phyloP scores from a whole-genome alignment of 257 asterid species.

The Solanum peruvianum region DNA sequence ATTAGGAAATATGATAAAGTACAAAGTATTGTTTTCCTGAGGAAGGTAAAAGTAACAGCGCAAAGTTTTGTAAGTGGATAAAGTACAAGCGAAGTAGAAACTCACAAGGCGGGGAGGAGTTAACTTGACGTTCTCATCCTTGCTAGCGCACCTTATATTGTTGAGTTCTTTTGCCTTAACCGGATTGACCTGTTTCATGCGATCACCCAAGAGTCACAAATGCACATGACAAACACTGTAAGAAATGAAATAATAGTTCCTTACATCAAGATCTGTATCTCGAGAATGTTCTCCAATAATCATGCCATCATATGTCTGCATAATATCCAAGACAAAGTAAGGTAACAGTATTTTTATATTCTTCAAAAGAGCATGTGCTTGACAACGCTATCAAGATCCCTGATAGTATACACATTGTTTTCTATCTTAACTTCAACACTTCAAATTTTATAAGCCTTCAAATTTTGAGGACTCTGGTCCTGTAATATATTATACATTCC shows the following conservation, averaged over 20 bases:
- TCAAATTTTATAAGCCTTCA: background rate
- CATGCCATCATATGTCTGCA: conserved; percentile 98
- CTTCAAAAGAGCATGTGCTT: background rate
- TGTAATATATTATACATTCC: background rate
- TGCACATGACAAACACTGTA: background rate
- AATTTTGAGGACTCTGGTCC: background rate
- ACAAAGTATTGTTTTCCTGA: background rate
- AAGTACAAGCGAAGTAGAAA: background rate
- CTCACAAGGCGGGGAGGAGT: conserved; percentile 97
- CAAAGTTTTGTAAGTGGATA: background rate
- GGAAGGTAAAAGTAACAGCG: background rate
- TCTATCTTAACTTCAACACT: background rate
- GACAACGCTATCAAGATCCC: background rate
- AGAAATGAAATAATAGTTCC: conserved; percentile 4
- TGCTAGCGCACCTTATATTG: conserved; percentile 75
- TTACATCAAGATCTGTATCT: conserved; percentile 95
- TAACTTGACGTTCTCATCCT: conserved; percentile 87
- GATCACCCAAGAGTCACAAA: conserved; percentile 5
- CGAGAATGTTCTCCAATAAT: conserved; percentile 97
- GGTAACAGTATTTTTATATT: background rate
- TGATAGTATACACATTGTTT: background rate
- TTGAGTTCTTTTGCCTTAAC: conserved; percentile 73
- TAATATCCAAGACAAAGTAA: background rate
- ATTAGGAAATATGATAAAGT: background rate
- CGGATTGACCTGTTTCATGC: conserved; percentile 67